These are phyloP conservation scores for Biscogniauxia marginata DNA, from an alignment of 2,329 filamentous ascomycete genomes.

Conservation along the genomic window DNA sequence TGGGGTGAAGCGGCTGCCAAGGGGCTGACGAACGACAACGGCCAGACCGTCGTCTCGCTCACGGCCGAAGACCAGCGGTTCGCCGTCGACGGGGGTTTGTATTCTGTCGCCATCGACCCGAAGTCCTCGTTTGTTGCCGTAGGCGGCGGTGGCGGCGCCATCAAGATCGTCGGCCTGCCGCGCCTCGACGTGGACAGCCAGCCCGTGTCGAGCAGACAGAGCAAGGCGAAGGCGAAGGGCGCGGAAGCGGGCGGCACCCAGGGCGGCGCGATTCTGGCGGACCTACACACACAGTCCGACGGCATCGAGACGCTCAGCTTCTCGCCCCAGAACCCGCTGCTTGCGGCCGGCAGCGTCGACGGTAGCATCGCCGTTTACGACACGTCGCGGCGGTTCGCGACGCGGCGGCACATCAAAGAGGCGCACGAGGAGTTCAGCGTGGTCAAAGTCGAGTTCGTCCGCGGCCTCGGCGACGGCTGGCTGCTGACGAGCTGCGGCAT, in stretches of 20 bases:
- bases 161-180: constrained; percentile 83
- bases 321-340: constrained; percentile 46
- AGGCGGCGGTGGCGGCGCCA: constrained; percentile 82
- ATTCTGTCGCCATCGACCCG: constrained; percentile 81
- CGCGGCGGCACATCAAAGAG: constrained; percentile 76
- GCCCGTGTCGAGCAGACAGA: constrained; percentile 26
- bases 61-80: constrained; percentile 86
- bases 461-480: constrained; percentile 53
- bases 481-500: constrained; percentile 85
- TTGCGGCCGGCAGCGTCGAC: constrained; percentile 68
- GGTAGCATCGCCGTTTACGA: constrained; percentile 85
- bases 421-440: constrained; percentile 88
- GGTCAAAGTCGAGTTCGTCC: constrained; percentile 88
- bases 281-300: constrained; percentile 73
- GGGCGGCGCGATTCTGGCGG: constrained; percentile 69
- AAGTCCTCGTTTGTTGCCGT: constrained; percentile 77
- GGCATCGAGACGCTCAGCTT: constrained; percentile 77
- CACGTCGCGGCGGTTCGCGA: constrained; percentile 78
- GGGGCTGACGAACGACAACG: constrained; percentile 50
- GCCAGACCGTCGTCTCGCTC: constrained; percentile 69
- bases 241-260: constrained; percentile 40
- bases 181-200: constrained; percentile 44
- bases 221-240: constrained; percentile 38
- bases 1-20: constrained; percentile 72
- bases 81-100: constrained; percentile 85